Conservation (phyloP, 164 flowering plant species). For the Euptelea pleiosperma region DNA sequence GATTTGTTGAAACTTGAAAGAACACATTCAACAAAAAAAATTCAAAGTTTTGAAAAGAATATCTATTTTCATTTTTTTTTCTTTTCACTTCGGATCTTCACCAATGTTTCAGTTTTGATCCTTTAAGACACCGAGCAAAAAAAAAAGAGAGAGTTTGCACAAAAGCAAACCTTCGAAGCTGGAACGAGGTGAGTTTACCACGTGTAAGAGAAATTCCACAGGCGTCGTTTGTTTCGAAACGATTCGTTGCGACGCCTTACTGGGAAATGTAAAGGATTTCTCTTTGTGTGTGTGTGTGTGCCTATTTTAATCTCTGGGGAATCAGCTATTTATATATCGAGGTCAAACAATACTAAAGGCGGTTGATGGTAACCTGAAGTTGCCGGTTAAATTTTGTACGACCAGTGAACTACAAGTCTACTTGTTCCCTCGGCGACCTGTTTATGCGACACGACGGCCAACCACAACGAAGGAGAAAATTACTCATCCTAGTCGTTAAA, state of each 20-base stretch:
- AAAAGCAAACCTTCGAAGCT: too few relatives aligned
- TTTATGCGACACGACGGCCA: too few relatives aligned
- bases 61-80: not conserved
- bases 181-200: not conserved
- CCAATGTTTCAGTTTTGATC: not conserved
- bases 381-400: too few relatives aligned
- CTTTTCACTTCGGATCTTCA: not conserved
- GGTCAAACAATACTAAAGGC: constrained; percentile 1
- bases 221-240: not conserved
- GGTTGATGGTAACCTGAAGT: too few relatives aligned
- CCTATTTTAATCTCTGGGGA: not conserved
- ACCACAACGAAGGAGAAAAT: too few relatives aligned
- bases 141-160: too few relatives aligned
- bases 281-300: too few relatives aligned
- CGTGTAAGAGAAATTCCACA: not conserved
- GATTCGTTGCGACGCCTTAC: too few relatives aligned
- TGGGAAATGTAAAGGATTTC: not conserved
- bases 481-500: too few relatives aligned
- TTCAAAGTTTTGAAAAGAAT: not conserved
- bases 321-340: not conserved
- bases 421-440: too few relatives aligned
- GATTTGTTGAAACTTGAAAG: constrained; percentile 15
- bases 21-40: not conserved
- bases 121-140: too few relatives aligned
- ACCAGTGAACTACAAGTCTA: too few relatives aligned